Conservation (phyloP, 1,284 basidiomycete species). For the Rhodotorula sp. region DNA sequence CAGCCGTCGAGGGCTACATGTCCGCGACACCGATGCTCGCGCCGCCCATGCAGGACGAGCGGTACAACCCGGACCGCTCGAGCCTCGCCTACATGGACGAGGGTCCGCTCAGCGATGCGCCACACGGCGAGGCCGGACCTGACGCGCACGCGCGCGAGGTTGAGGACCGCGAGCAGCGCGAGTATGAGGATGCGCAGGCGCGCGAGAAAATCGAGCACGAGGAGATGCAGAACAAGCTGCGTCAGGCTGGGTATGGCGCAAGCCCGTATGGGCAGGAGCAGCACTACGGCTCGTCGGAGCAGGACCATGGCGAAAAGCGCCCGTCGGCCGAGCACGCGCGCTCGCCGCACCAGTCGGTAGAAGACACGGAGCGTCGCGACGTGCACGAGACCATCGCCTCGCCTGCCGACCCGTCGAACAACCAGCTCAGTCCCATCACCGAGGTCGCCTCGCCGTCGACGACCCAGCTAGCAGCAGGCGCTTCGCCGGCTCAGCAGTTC, state of each 20-base stretch:
- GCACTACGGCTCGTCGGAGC: neutral
- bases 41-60: conserved; percentile 2
- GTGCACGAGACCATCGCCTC: neutral
- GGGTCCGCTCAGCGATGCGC: conserved; percentile 10
- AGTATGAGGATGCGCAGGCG: neutral
- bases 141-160: conserved; percentile 6
- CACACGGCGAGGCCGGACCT: neutral
- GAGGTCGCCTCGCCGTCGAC: conserved; percentile 11
- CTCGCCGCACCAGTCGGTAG: neutral
- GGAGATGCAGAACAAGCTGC: neutral
- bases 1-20: conserved; percentile 10
- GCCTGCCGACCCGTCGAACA: neutral
- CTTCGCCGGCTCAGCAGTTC: conserved; percentile 1
- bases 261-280: conserved; percentile 1
- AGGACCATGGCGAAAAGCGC: neutral
- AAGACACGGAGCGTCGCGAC: neutral
- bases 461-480: conserved; percentile 2
- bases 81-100: conserved; percentile 32
- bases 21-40: conserved; percentile 9
- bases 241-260: neutral
- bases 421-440: conserved; percentile 7
- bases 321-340: no score
- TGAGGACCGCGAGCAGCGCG: conserved; percentile 6
- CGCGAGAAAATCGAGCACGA: conserved; percentile 20
- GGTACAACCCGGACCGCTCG: conserved; percentile 15